Evolutionary conservation across 2,329 filamentous ascomycete species (phyloP), one percentile per base, ranked within the genome.

Genomic region (Aureobasidium sp.): DNA sequence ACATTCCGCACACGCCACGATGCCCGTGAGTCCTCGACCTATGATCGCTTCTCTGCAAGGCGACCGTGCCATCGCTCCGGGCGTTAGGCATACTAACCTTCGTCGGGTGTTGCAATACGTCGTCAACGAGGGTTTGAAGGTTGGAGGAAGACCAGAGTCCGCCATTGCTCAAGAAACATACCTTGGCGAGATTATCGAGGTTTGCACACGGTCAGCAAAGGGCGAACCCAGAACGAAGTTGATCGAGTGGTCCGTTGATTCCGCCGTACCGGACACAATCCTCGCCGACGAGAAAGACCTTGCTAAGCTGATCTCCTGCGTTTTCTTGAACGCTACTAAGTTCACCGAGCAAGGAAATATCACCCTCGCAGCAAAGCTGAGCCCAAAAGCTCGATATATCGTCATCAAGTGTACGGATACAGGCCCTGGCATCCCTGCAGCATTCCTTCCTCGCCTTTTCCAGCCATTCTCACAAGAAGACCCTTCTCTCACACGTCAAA

Each of bases 381-480:
- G 80, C 59, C 72, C 73, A 37, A 80, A 77, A 59, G 44, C 56
- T 27, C 79, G 80, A 37, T 82, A 83, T 68, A 77, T 88, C 46
- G 76, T 85, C 48, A 83, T 89, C 68, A 82, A 78, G 64, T 79
- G 89, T 61, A 77, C 78, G 17, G 87, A 90, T 71, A 87, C 86
- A 20, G 87, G 87, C 8, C 82, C 84, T 53, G 87, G 87, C 4
- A 90, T 90, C 50, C 84, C 85, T 0, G 79, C 82, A 53, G 83
- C 82, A 13, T 89, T 89, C 68, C 73, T 87, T 55, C 84, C 84
- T 0, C 82, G 83, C 61, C 76, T 90, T 0, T 90, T 89, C 76
- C 86, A 86, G 66, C 83, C 87, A 1, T 89, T 89, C 71, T 84
- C 86, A 27, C 80, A 86, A 64, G 84, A 88, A 72, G 86, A 90